A percentile compares a stretch with the other conserved stretches of the same genome.
Conservation (phyloP, 495 filamentous ascomycete genomes). For the Neurospora sp. region DNA sequence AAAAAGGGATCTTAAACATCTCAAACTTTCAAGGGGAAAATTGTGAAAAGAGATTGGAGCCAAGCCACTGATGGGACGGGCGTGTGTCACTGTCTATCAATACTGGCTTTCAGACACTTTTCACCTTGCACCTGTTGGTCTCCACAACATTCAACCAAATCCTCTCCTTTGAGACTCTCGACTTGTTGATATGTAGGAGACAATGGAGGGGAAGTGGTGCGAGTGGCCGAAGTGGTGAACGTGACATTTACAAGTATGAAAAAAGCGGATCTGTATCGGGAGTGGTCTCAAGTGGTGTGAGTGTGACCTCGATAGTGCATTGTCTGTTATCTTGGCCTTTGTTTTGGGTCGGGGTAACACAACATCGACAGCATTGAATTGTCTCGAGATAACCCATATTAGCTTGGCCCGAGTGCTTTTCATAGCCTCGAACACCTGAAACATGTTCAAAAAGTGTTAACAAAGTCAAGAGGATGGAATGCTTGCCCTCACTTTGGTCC, state of each 20-base stretch:
- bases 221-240: background rate
- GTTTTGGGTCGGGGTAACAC: background rate
- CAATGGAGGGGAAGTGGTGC: background rate
- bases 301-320: background rate
- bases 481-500: background rate
- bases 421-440: background rate
- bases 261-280: background rate
- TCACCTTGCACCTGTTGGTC: background rate
- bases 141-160: background rate
- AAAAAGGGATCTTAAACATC: background rate
- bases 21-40: background rate
- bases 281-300: background rate
- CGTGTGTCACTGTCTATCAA: background rate
- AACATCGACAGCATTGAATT: background rate
- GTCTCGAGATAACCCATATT: background rate
- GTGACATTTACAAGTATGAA: background rate
- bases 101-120: background rate
- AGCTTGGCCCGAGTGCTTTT: background rate
- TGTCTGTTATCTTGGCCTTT: background rate
- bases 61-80: background rate
- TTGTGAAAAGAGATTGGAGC: background rate
- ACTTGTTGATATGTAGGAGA: background rate
- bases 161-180: background rate
- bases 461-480: background rate
- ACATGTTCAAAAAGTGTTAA: background rate